A percentile compares a stretch with the other conserved stretches of the same genome.
Evolutionary conservation across 202 grass and related monocot species (phyloP).

Genomic region (Dendrocalamus latiflorus): DNA sequence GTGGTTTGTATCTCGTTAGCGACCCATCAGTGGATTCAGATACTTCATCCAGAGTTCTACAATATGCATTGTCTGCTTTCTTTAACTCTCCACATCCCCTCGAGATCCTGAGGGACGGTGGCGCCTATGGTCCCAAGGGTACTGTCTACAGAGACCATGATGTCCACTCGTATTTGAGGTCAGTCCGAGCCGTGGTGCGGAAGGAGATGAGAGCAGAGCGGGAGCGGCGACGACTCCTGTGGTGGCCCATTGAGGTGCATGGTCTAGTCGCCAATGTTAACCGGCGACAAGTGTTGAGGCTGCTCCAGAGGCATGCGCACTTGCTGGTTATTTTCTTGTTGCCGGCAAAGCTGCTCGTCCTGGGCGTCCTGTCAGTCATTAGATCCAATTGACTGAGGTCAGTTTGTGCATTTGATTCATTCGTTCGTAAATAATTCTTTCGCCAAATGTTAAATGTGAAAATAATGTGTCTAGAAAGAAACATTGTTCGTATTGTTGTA

Average conservation of each 20-base stretch:
- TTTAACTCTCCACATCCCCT: too few species aligned
- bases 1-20: too few species aligned
- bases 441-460: background rate
- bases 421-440: background rate
- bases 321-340: constrained; percentile 50
- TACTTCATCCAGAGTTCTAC: background rate
- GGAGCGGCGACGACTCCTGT: constrained; percentile 8
- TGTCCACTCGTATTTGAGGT: constrained; percentile 56
- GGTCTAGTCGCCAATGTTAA: background rate
- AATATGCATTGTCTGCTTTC: too few species aligned
- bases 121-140: too few species aligned
- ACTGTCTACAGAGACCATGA: too few species aligned
- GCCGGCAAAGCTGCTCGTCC: constrained; percentile 43
- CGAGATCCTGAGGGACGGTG: too few species aligned
- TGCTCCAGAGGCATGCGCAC: constrained; percentile 20
- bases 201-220: constrained; percentile 47
- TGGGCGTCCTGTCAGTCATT: constrained; percentile 40
- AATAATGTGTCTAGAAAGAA: background rate
- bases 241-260: constrained; percentile 34
- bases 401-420: constrained; percentile 1
- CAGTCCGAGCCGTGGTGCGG: constrained; percentile 45
- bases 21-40: background rate
- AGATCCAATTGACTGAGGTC: constrained; percentile 20
- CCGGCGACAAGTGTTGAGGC: background rate
- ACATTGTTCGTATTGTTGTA: background rate